These are phyloP conservation scores for Psilocybe azurescens DNA, from an alignment of 768 basidiomycete species.

Conservation along the genomic window DNA sequence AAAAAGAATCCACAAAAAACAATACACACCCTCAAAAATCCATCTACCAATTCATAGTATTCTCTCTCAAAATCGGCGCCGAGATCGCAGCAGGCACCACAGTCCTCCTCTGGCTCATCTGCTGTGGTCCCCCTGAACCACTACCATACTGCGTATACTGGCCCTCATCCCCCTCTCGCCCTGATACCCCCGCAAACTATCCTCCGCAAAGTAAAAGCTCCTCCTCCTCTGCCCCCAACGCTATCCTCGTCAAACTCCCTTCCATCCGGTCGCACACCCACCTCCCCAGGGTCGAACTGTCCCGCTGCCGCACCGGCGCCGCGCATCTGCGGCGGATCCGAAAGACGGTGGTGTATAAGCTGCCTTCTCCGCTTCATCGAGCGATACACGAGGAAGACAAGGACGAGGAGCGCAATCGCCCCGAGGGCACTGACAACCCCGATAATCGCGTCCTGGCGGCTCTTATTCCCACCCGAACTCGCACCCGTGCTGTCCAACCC, in stretches of 20 bases:
- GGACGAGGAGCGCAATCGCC: constrained; percentile 72
- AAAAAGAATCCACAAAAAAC: too few relatives aligned
- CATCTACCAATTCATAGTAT: constrained; percentile 81
- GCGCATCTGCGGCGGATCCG: constrained; percentile 48
- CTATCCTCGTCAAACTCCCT: constrained; percentile 80
- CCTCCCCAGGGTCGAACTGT: constrained; percentile 39
- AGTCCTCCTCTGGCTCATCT: constrained; percentile 62
- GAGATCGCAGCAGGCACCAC: constrained; percentile 70
- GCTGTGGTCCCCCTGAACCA: constrained; percentile 20
- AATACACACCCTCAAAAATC: too few relatives aligned
- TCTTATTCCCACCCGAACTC: constrained; percentile 10
- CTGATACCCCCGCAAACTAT: constrained; percentile 71
- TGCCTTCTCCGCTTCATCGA: constrained; percentile 70
- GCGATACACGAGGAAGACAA: constrained; percentile 74
- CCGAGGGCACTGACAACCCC: constrained; percentile 88
- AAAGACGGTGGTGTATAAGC: constrained; percentile 73
- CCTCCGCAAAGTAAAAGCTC: constrained; percentile 89
- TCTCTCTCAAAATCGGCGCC: constrained; percentile 78
- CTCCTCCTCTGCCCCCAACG: constrained; percentile 70
- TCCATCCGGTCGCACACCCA: constrained; percentile 51
- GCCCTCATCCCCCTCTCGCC: constrained; percentile 29
- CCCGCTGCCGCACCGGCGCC: constrained; percentile 20
- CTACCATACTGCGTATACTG: constrained; percentile 6
- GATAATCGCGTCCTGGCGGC: constrained; percentile 84
- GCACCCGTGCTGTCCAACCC: constrained; percentile 22